Evolutionary conservation across 2,329 filamentous ascomycete genomes (phyloP), one percentile per base, ranked within the genome.

Genomic region (Phoma sp.): DNA sequence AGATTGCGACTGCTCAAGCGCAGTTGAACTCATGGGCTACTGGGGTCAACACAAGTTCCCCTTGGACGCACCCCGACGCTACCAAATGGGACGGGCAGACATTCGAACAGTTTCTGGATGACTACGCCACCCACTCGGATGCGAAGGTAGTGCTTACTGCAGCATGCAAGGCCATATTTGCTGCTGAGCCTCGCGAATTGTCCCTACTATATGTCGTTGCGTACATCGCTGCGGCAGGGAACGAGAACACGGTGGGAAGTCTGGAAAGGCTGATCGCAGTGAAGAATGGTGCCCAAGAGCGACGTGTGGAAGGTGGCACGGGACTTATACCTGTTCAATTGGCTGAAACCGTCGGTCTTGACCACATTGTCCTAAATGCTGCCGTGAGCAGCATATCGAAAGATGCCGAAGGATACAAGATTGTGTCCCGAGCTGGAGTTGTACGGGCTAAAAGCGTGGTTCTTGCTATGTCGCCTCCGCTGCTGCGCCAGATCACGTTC

Each of bases 401-500:
- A 12, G 29, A 31, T 10, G 6, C 10, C 5, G 29, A 31, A 31
- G 55, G 50, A 5, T 68, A 67, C 31, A 40, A 40, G 17, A 50
- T 66, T 24, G 12, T 39, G 4, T 64, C 71, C 7, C 56, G 48
- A 2, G 54, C 50, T 1, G 62, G 64, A 2, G 66, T 64, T 0
- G 73, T 77, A 47, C 55, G 62, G 6, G 79, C 77, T 2, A 73
- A 74, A 13, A 80, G 79, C 33, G 77, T 83, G 15, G 80, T 86
- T 44, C 64, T 79, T 0, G 78, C 82, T 0, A 68, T 85, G 0
- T 80, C 84, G 0, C 79, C 76, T 2, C 78, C 83, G 0, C 69
- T 80, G 0, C 73, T 80, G 21, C 74, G 76, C 31, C 74, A 68
- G 6, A 80, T 87, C 29, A 50, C 37, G 0, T 85, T 86, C 66